Evolutionary conservation across 805 yeast species (phyloP), one percentile per base, ranked within the genome.

Genomic region (Kockiozyma suomiensis): DNA sequence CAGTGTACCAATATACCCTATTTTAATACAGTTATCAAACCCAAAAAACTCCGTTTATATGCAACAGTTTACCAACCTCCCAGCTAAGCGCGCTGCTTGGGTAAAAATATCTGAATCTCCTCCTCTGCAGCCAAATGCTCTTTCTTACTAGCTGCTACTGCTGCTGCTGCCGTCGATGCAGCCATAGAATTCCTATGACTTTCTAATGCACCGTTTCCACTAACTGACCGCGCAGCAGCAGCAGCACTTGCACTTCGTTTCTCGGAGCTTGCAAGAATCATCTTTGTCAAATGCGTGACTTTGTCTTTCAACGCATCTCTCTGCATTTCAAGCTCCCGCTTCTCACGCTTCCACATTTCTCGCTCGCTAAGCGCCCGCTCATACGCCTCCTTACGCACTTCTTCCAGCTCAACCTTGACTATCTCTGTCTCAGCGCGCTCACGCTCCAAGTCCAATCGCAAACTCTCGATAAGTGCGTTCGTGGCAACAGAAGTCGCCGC

Each of bases 361-460:
- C 43, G 57, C 32, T 56, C 56, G 19, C 47, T 19, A 37, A 21
- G 17, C 19, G 45, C 25, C 37, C 45, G 32, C 32, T 51, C 59
- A 48, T 50, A 46, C 13, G 54, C 43, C 32, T 63, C 57, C 50
- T 40, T 47, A 33, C 68, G 53, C 51, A 60, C 41, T 26, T 56
- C 54, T 41, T 61, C 32, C 30, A 56, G 56, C 75, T 78, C 58
- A 81, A 69, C 12, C 68, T 66, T 54, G 19, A 77, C 69, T 23
- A 64, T 50, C 37, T 74, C 75, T 12, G 85, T 77, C 68, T 88
- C 87, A 7, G 73, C 70, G 51, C 79, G 81, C 70, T 85, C 90
- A 13, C 74, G 77, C 60, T 85, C 88, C n/a, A 89, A 75, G 38
- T 87, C 85, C 28, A 74, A 74, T 54, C 79, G 77, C 55, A 90